A percentile compares a stretch with the other conserved stretches of the same genome.
Conservation (phyloP, 139 green algal genomes). For the Chlamydomonas asymmetrica region DNA sequence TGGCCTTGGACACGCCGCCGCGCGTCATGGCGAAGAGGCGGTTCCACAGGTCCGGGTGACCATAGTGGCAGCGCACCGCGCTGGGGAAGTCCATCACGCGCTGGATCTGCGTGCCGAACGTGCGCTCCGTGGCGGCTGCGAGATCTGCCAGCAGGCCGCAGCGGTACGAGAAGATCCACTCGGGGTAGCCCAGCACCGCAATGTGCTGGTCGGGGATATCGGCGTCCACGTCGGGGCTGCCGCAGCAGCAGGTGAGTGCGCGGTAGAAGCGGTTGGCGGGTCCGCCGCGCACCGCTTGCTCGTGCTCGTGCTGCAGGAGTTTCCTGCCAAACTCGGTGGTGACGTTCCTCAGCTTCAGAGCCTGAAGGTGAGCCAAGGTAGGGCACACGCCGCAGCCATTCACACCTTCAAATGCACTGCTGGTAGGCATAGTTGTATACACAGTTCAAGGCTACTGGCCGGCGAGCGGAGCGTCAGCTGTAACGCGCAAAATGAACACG, state of each 20-base stretch:
- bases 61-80: constrained; percentile 33
- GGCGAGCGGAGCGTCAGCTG: too few relatives aligned
- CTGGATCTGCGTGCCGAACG: constrained; percentile 72
- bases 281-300: too few relatives aligned
- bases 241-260: too few relatives aligned
- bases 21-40: constrained; percentile 78
- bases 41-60: constrained; percentile 89
- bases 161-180: constrained; percentile 33
- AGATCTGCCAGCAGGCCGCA: constrained; percentile 62
- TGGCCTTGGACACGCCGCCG: constrained; percentile 33
- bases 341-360: not conserved
- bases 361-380: too few relatives aligned
- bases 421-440: too few relatives aligned
- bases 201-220: not conserved
- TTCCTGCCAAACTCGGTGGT: not conserved
- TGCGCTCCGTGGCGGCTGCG: constrained; percentile 70
- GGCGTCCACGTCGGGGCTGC: too few relatives aligned
- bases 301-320: too few relatives aligned
- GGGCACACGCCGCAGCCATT: too few relatives aligned
- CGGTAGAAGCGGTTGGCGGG: too few relatives aligned
- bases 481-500: too few relatives aligned
- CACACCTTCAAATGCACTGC: too few relatives aligned
- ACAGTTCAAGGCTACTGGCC: too few relatives aligned
- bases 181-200: constrained; percentile 29
- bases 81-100: constrained; percentile 68